A percentile compares a stretch with the other conserved stretches of the same genome.
Evolutionary conservation across 2,329 filamentous ascomycete species (phyloP).

Genomic region (Cladosporium sp.): DNA sequence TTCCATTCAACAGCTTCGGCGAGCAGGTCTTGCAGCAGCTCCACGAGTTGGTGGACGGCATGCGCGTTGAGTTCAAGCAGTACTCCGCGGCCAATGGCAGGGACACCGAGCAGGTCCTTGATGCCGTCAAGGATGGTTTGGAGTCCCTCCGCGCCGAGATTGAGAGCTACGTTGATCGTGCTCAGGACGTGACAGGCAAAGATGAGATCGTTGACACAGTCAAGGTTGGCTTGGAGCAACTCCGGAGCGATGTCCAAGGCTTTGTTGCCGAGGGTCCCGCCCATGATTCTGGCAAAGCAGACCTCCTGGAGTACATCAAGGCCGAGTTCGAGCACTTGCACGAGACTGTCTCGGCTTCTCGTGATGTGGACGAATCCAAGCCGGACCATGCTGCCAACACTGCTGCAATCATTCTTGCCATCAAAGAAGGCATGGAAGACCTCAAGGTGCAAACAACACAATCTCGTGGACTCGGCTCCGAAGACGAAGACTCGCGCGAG

Average conservation of each 20-base stretch:
- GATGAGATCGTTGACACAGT: constrained; percentile 74
- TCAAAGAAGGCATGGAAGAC: constrained; percentile 30
- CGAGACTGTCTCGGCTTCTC: constrained; percentile 46
- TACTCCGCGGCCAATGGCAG: constrained; percentile 73
- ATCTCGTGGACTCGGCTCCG: neutral
- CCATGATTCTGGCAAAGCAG: constrained; percentile 40
- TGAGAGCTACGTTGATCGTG: constrained; percentile 73
- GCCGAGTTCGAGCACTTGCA: constrained; percentile 60
- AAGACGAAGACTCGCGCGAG: constrained; percentile 26
- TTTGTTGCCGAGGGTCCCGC: constrained; percentile 42
- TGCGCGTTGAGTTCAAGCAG: constrained; percentile 67
- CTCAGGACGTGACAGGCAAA: constrained; percentile 64
- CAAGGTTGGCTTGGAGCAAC: constrained; percentile 58
- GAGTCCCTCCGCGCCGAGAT: constrained; percentile 77
- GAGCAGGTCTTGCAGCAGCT: constrained; percentile 59
- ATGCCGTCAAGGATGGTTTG: constrained; percentile 81
- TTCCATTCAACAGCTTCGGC: constrained; percentile 50
- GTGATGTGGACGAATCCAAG: constrained; percentile 18
- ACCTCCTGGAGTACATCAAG: constrained; percentile 48
- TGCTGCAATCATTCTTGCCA: constrained; percentile 28
- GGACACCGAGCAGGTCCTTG: constrained; percentile 83
- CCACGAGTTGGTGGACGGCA: constrained; percentile 55
- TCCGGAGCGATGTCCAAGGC: constrained; percentile 59
- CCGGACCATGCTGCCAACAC: constrained; percentile 18
- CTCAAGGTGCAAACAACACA: constrained; percentile 23